Conservation (phyloP, 345 rosid genomes). For the Hevea brasiliensis region DNA sequence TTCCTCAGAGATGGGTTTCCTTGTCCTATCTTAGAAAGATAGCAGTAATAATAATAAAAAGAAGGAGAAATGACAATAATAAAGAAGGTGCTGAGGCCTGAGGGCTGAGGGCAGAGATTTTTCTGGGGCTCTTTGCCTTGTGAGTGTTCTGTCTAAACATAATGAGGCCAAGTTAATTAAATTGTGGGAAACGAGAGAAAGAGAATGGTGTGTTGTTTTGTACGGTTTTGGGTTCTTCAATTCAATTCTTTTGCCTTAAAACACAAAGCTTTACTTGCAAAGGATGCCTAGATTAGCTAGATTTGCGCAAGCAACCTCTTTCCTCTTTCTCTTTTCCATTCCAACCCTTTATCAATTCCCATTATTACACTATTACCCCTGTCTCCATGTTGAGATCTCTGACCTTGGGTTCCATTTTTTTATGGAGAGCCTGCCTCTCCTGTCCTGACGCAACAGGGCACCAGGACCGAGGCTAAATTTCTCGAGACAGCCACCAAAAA, state of each 20-base stretch:
- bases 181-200: background rate
- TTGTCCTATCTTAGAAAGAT: constrained; percentile 10
- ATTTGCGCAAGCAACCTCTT: constrained; percentile 45
- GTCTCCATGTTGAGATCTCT: too few relatives aligned
- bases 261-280: constrained; percentile 10
- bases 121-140: too few relatives aligned
- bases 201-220: constrained; percentile 5
- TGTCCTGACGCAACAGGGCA: constrained; percentile 26
- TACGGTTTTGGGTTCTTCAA: background rate
- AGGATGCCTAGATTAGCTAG: constrained; percentile 34
- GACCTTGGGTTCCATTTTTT: too few relatives aligned
- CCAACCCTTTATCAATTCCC: background rate
- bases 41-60: background rate
- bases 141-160: background rate
- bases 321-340: constrained; percentile 7
- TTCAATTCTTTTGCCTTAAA: background rate
- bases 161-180: background rate
- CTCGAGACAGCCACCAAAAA: constrained; percentile 46
- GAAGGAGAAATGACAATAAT: background rate
- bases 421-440: background rate
- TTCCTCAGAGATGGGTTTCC: constrained; percentile 2
- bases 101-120: background rate
- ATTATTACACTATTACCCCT: constrained; percentile 12
- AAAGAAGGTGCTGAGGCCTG: background rate
- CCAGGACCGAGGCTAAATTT: constrained; percentile 36